A percentile compares a stretch with the other conserved stretches of the same genome.
These are phyloP conservation scores for Rhododendron ovatum DNA, from an alignment of 148 eudicot genomes.

Conservation along the genomic window DNA sequence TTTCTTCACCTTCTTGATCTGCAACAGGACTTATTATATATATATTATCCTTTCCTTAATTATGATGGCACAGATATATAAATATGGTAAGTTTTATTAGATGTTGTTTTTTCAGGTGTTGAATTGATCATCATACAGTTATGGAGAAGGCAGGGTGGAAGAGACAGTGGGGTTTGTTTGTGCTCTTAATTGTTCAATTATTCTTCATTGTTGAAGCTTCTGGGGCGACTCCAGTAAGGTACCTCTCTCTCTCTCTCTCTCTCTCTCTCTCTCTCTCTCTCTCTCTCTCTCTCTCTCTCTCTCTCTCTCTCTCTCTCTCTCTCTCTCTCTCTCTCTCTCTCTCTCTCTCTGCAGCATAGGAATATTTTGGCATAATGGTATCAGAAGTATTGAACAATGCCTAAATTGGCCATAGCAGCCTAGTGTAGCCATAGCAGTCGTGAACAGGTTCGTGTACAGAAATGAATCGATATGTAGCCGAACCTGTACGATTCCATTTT, in stretches of 20 bases:
- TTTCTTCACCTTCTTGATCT: neutral
- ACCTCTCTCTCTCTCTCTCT: neutral
- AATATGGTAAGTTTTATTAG: neutral
- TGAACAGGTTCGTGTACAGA: too few species aligned
- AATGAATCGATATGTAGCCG: too few species aligned
- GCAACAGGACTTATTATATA: neutral
- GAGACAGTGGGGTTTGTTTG: neutral
- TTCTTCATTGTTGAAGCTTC: neutral
- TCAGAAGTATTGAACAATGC: too few species aligned
- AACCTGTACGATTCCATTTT: too few species aligned
- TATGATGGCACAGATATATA: neutral
- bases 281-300: neutral
- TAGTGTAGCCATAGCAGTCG: too few species aligned
- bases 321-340: neutral
- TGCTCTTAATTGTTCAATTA: neutral
- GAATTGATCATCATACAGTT: neutral
- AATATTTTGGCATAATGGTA: neutral
- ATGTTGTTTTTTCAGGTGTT: neutral
- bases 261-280: neutral
- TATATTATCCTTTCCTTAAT: neutral
- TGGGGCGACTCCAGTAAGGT: neutral
- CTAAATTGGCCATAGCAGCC: too few species aligned
- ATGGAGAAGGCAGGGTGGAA: slow-evolving; percentile 13
- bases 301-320: neutral
- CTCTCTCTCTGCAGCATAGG: neutral